Evolutionary conservation across 1,139 yeast species (phyloP), one percentile per base, ranked within the genome.

Genomic region (Entelexis paramagnoliae): DNA sequence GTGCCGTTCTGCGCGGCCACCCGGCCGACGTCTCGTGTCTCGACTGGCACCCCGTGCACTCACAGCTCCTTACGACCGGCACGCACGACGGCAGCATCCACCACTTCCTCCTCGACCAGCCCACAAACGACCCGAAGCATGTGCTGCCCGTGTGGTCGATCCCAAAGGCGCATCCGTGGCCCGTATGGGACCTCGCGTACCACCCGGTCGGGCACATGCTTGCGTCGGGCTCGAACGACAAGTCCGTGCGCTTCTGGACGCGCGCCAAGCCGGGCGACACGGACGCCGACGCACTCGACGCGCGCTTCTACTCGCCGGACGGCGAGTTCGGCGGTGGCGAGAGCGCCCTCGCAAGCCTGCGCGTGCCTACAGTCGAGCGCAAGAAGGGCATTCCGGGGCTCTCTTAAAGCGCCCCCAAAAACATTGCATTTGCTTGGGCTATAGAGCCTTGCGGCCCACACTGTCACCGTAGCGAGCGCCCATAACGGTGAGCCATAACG

Each of bases 171-270:
- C 98, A 91, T 65, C 96, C 89, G 63, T 84, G 85, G 69, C 93
- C 96, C 4, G 81, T 91, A 49, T 88, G 91, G 69, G 79, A 95
- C 2, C 68, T 91, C 56, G 93, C 89, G 59, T 91, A 88, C 64
- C 96, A 89, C 68, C 97, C 97, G 3, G 72, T 86, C 62, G 98
- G 98, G 2, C 97, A 91, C 67, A 72, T 89, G 51, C 72, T 91
- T 46, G 83, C 94, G 55, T 81, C 96, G 16, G 97, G 96, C 0
- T 91, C 96, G 28, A 88, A 93, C 55, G 98, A 91, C 67, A 78
- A 93, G 64, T 80, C 93, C 13, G 87, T 95, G n/a, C 71, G 96
- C 56, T 86, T 91, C 68, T 91, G 98, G 98, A 81, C 91, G 34
- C 74, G 98, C 50, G 84, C 94, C 1, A 74, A 95, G 64, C 97